phyloP scores from a whole-genome alignment of 176 grass and related monocot genomes.

The Carex cristatella region DNA sequence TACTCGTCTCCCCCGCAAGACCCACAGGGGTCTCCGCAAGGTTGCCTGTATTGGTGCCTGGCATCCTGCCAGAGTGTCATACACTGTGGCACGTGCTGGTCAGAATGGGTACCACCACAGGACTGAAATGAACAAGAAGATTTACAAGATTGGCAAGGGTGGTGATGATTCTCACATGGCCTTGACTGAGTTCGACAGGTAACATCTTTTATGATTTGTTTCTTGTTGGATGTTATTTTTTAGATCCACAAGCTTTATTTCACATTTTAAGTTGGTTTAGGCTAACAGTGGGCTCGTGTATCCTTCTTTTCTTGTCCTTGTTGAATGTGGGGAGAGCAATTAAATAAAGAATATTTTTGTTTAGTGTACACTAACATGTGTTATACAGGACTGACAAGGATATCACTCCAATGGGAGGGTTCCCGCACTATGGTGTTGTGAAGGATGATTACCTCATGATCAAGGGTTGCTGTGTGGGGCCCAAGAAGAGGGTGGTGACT shows the following conservation, averaged over 20 bases:
- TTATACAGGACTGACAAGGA: conserved; percentile 87
- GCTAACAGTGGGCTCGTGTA: background rate
- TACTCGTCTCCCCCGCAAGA: conserved; percentile 98
- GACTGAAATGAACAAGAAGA: conserved; percentile 92
- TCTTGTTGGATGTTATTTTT: background rate
- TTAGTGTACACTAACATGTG: background rate
- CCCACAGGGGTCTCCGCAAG: conserved; percentile 94
- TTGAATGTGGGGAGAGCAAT: background rate
- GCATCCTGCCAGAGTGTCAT: conserved; percentile 94
- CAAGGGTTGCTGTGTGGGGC: conserved; percentile 86
- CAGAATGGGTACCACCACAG: conserved; percentile 96
- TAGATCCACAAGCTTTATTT: background rate
- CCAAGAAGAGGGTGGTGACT: conserved; percentile 93
- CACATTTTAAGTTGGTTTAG: background rate
- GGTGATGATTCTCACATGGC: conserved; percentile 68
- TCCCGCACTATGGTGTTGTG: conserved; percentile 88
- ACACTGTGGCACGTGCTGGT: conserved; percentile 85
- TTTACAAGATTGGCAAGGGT: conserved; percentile 82
- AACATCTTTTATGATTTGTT: background rate
- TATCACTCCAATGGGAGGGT: conserved; percentile 95
- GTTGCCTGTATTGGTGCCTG: conserved; percentile 94
- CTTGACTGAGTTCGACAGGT: conserved; percentile 80
- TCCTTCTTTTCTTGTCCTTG: too few relatives aligned
- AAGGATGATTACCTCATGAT: conserved; percentile 94
- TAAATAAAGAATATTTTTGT: background rate